A percentile compares a stretch with the other conserved stretches of the same genome.
Conservation (phyloP, 2,329 filamentous ascomycete species). For the Graphium sp. region DNA sequence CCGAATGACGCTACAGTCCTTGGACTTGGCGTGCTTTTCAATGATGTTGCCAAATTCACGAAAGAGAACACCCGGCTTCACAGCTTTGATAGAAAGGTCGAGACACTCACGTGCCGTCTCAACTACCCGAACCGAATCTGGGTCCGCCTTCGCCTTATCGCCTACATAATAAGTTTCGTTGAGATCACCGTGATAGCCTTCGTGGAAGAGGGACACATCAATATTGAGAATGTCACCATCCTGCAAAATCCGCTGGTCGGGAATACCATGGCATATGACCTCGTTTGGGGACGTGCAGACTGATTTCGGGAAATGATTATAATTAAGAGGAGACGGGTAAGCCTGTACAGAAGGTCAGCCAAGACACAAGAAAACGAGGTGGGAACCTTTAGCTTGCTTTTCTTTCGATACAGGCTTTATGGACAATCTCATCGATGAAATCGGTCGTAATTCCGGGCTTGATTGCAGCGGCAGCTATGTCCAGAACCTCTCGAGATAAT, state of each 20-base stretch:
- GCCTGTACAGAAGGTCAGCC: conserved; percentile 34
- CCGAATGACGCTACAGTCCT: conserved; percentile 78
- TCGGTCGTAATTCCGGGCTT: conserved; percentile 93
- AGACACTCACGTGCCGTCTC: conserved; percentile 82
- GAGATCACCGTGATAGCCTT: conserved; percentile 86
- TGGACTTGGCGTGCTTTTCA: conserved; percentile 81
- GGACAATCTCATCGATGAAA: conserved; percentile 84
- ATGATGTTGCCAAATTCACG: conserved; percentile 88
- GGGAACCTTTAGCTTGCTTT: conserved; percentile 41
- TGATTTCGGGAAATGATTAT: conserved; percentile 93
- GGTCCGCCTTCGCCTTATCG: conserved; percentile 66
- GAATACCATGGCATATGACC: conserved; percentile 96
- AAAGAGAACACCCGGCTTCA: conserved; percentile 87
- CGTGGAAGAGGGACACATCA: conserved; percentile 86
- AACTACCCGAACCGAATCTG: conserved; percentile 77
- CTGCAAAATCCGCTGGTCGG: conserved; percentile 69
- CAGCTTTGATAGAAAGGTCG: conserved; percentile 75
- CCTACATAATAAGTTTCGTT: conserved; percentile 99
- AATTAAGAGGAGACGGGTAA: conserved; percentile 89
- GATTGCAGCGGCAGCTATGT: conserved; percentile 70
- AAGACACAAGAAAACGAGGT: neutral
- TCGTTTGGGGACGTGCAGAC: conserved; percentile 95
- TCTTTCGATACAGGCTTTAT: conserved; percentile 86
- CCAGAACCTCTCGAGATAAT: conserved; percentile 76
- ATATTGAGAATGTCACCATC: conserved; percentile 97